A percentile compares a stretch with the other conserved stretches of the same genome.
These are phyloP conservation scores for Aspergillus egyptiacus DNA, from an alignment of 495 filamentous ascomycete species.

Conservation along the genomic window DNA sequence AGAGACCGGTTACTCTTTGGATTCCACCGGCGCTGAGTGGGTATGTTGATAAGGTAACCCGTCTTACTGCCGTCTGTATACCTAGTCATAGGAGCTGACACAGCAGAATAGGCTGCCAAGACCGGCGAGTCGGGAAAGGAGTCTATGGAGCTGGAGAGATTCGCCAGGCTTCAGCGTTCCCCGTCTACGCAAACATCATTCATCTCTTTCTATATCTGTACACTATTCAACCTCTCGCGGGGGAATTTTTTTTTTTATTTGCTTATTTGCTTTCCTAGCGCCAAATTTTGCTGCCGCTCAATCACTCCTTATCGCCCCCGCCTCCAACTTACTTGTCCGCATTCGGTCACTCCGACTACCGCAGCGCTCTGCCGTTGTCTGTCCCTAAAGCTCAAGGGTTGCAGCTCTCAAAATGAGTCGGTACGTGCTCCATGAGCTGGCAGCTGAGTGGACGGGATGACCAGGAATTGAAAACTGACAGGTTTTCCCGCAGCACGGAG, in stretches of 20 bases:
- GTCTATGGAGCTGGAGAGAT: constrained; percentile 1
- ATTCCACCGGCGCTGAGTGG: no score
- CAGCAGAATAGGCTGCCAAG: constrained; percentile 9
- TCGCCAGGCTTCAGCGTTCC: constrained; percentile 36
- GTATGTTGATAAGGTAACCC: no score
- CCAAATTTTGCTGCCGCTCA: neutral
- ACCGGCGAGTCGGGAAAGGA: neutral
- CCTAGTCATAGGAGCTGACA: constrained; percentile 7
- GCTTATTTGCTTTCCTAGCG: neutral
- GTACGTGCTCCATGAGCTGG: constrained; percentile 25
- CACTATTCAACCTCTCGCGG: neutral
- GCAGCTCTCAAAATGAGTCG: constrained; percentile 38
- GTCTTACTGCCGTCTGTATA: no score
- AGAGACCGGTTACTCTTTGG: no score
- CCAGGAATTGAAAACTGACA: constrained; percentile 5
- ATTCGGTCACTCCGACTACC: constrained; percentile 22
- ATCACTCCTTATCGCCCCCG: constrained; percentile 3
- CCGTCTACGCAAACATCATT: constrained; percentile 18
- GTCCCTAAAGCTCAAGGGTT: constrained; percentile 20
- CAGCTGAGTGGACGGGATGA: neutral
- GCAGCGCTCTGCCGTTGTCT: constrained; percentile 15
- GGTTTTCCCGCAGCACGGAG: constrained; percentile 60
- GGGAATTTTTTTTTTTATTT: constrained; percentile 4
- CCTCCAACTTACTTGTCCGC: constrained; percentile 15
- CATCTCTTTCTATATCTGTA: constrained; percentile 1